phyloP scores from a whole-genome alignment of 345 rosid genomes.

The Physaria fendleri region DNA sequence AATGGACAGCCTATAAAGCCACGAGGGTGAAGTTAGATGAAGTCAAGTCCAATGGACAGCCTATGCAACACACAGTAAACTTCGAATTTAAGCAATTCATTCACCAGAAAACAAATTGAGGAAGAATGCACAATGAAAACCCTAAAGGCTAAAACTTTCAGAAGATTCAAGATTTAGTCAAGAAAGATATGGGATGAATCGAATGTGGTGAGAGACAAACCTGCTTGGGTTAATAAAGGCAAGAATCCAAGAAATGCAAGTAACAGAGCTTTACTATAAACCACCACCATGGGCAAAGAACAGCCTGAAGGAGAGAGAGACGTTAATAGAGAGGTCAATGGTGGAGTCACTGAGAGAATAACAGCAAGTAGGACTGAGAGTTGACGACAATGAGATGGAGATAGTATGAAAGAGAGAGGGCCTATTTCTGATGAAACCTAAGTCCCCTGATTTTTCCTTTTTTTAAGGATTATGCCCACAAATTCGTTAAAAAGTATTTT shows the following conservation, averaged over 20 bases:
- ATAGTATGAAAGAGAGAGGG: constrained; percentile 12
- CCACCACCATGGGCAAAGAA: constrained; percentile 38
- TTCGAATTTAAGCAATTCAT: not conserved
- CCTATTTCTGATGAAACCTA: constrained; percentile 3
- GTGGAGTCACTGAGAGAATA: constrained; percentile 25
- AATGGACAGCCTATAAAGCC: constrained; percentile 84
- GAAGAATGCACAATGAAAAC: not conserved
- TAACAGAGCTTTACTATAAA: constrained; percentile 23
- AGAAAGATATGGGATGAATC: no score
- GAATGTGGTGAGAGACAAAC: constrained; percentile 34
- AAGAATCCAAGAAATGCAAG: constrained; percentile 41
- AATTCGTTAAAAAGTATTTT: not conserved
- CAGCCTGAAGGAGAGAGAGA: constrained; percentile 22
- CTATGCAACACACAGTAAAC: constrained; percentile 41
- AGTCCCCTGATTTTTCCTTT: not conserved
- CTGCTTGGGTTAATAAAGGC: constrained; percentile 42
- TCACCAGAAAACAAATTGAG: not conserved
- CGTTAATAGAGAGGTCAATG: constrained; percentile 19
- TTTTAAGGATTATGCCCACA: constrained; percentile 8
- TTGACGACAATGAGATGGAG: constrained; percentile 23
- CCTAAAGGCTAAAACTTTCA: not conserved
- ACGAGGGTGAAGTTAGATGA: constrained; percentile 64
- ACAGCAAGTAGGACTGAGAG: constrained; percentile 15
- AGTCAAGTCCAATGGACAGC: constrained; percentile 80
- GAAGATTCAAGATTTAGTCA: not conserved